These are phyloP conservation scores for Circinella umbellata DNA, from an alignment of 371 early-diverging fungal genomes.

Conservation along the genomic window DNA sequence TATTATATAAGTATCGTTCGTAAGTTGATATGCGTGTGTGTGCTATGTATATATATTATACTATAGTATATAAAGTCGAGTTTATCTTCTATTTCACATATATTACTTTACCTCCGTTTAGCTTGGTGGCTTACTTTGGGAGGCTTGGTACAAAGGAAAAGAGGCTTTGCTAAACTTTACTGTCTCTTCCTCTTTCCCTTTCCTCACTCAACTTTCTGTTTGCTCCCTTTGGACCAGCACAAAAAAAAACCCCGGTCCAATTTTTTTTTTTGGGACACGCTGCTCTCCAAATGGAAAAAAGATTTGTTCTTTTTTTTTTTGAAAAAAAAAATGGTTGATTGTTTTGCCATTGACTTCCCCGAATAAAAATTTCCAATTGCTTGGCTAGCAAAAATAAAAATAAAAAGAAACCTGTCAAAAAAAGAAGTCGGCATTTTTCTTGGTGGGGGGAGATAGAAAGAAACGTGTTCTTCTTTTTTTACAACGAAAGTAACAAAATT, in stretches of 20 bases:
- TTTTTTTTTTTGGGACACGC: slow-evolving; percentile 9
- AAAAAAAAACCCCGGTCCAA: not conserved
- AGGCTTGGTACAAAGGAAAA: slow-evolving; percentile 1
- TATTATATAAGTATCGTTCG: not conserved
- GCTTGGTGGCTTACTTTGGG: slow-evolving; percentile 3
- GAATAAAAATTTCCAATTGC: no score
- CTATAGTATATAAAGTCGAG: not conserved
- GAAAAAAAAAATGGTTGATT: no score
- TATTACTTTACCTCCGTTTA: slow-evolving; percentile 1
- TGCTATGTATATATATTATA: not conserved
- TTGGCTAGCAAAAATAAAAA: no score
- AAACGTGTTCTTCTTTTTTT: no score
- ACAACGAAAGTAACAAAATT: no score
- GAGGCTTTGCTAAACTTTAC: not conserved
- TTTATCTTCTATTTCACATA: not conserved
- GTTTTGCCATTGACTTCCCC: no score
- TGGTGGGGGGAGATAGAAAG: no score
- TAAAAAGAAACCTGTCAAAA: no score
- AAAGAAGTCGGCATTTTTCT: no score
- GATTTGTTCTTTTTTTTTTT: no score
- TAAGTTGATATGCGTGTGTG: not conserved
- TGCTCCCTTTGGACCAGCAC: no score
- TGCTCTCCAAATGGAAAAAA: no score
- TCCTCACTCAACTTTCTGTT: not conserved
- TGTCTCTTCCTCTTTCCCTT: not conserved